Percentiles rank a stretch among this genome's conserved stretches.
Evolutionary conservation across 208 protist genomes (phyloP).

Genomic region (Strigomonas oncopelti): DNA sequence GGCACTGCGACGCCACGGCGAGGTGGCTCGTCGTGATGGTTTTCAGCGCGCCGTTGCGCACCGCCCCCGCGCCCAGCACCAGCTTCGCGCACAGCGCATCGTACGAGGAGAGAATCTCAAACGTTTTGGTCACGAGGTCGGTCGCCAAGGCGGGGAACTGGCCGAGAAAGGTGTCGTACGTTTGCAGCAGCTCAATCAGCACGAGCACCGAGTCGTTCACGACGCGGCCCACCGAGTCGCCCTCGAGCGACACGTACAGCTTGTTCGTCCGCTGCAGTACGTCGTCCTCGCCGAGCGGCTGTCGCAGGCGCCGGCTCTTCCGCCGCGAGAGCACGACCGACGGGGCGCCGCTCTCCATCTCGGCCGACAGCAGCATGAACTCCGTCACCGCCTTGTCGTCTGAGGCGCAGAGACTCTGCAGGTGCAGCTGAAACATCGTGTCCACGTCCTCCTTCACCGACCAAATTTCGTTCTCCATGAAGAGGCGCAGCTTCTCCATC

Average conservation of each 20-base stretch:
- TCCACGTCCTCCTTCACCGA: slow-evolving; percentile 43
- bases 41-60: slow-evolving; percentile 68
- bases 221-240: slow-evolving; percentile 57
- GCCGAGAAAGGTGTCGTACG: slow-evolving; percentile 71
- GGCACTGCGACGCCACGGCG: slow-evolving; percentile 80
- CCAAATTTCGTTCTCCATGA: slow-evolving; percentile 74
- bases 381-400: slow-evolving; percentile 25
- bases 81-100: slow-evolving; percentile 61
- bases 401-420: slow-evolving; percentile 60
- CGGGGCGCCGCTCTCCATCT: background rate
- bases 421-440: slow-evolving; percentile 50
- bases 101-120: slow-evolving; percentile 81
- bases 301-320: background rate
- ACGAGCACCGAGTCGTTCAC: slow-evolving; percentile 70
- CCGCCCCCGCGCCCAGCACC: slow-evolving; percentile 77
- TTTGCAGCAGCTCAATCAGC: slow-evolving; percentile 63
- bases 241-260: slow-evolving; percentile 25
- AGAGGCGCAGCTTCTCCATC: slow-evolving; percentile 61
- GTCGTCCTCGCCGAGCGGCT: slow-evolving; percentile 12
- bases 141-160: slow-evolving; percentile 81
- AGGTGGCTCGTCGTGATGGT: slow-evolving; percentile 83
- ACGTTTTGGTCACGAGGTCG: slow-evolving; percentile 66
- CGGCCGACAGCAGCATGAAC: slow-evolving; percentile 31
- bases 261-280: slow-evolving; percentile 21
- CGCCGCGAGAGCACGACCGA: background rate